Base-by-base conservation (phyloP, 345 rosid species). In the Eucalyptus tenuipes region DNA sequence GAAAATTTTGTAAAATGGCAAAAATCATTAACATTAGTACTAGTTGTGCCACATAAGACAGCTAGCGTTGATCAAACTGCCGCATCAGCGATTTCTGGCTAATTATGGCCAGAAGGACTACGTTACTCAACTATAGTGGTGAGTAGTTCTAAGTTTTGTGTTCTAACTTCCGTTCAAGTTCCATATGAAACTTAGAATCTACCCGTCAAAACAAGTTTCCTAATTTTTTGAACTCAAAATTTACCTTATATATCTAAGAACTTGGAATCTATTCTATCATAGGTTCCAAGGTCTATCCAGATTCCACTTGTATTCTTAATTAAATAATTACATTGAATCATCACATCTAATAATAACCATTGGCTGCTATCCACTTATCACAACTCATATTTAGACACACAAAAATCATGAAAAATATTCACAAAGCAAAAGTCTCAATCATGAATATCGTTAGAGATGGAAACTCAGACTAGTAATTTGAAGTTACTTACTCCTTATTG, bases 81-180 rank as follows among this genome's bases (percentile, higher is more conserved):
- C 2, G 0, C 0, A 0, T 61, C 33, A 3, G 0, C 2, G 4
- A 61, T 61, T 61, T 61, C 8, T 6, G 2, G 31, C 15, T 52
- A 52, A 52, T 52, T 52, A 52, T 55, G 29, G 61, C 29, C 11
- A 55, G 4, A 13, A 61, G 31, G 16, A 61, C 16, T 29, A 29
- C 2, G 15, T 61, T 29, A 29, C 16, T 61, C 1, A 6, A 55
- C 61, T 55, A 24, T 55, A 55, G 29, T 20, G 29, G 29, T 24
- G 29, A 55, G 29, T 0, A 10, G 0, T 55, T 24, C 61, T 8
- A 55, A 55, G 29, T 55, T 55, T 55, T 55, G 12, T 22, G 61
- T 24, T 24, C 6, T 9, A 2, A 25, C 29, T 55, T 24, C 0
- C 0, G 0, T 55, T 55, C 6, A 22, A 55, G 61, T 25, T 55